These are phyloP conservation scores for Crucihimalaya himalaica DNA, from an alignment of 345 rosid genomes.

Conservation along the genomic window DNA sequence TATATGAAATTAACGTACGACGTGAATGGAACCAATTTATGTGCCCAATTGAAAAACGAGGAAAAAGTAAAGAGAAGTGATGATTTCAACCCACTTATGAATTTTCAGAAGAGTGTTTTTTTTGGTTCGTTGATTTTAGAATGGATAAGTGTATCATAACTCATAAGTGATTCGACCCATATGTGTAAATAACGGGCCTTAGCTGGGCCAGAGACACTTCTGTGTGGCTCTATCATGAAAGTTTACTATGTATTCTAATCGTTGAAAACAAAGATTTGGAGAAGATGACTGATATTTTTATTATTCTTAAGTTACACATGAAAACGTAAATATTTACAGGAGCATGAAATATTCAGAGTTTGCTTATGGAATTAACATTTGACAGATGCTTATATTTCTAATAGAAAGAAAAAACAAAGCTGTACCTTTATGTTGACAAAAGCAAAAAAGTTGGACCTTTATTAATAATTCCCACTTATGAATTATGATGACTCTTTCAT, in stretches of 20 bases:
- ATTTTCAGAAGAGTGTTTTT: background rate
- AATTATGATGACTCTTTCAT: background rate
- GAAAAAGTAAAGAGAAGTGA: background rate
- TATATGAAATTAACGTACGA: slow-evolving; percentile 30
- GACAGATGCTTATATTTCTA: background rate
- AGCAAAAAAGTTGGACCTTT: background rate
- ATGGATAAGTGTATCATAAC: too few relatives aligned
- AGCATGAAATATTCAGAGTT: too few relatives aligned
- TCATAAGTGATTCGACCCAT: background rate
- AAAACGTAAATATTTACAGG: background rate
- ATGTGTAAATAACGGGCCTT: background rate
- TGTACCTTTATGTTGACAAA: background rate
- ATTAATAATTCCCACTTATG: background rate
- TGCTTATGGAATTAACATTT: background rate
- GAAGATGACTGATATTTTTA: background rate
- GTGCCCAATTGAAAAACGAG: background rate
- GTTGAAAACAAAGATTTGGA: background rate
- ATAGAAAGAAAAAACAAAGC: background rate
- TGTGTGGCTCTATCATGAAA: background rate
- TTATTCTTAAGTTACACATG: too few relatives aligned
- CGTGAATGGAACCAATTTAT: slow-evolving; percentile 47
- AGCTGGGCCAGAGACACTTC: background rate
- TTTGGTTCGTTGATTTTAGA: background rate
- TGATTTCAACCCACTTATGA: background rate
- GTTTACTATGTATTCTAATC: background rate